These are phyloP conservation scores for Fusarium hostae DNA, from an alignment of 2,329 filamentous ascomycete genomes.

Conservation along the genomic window DNA sequence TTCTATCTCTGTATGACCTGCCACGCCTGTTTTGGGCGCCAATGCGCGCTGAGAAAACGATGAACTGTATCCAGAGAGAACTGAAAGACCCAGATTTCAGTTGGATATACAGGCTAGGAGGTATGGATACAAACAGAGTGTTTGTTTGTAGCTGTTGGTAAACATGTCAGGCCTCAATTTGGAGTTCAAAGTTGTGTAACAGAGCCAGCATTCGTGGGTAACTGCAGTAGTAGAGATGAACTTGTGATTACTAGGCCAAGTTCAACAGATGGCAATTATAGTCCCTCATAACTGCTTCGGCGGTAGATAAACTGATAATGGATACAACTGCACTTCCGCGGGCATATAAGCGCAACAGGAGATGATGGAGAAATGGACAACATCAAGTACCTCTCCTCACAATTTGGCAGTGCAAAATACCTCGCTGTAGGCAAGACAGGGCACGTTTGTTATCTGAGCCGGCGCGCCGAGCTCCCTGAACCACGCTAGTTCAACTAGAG, in stretches of 20 bases:
- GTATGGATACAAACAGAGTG: not conserved
- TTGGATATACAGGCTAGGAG: not conserved
- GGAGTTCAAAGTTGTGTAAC: not conserved
- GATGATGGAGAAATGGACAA: not conserved
- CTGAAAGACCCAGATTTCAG: not conserved
- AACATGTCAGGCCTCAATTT: not conserved
- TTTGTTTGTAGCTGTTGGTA: not conserved
- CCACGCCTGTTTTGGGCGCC: not conserved
- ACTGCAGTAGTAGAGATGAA: not conserved
- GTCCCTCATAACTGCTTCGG: not conserved
- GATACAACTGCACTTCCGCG: constrained; percentile 12
- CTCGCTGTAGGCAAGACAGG: not conserved
- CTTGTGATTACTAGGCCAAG: not conserved
- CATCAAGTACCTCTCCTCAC: not conserved
- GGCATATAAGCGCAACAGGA: not conserved
- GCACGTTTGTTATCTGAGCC: not conserved
- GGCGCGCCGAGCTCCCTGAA: not conserved
- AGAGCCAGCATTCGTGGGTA: not conserved
- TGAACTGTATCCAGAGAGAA: not conserved
- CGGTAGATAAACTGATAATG: constrained; percentile 6
- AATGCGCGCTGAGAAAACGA: constrained; percentile 2
- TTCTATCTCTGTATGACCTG: not conserved
- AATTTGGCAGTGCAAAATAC: not conserved
- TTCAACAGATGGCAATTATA: not conserved
- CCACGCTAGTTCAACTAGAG: not conserved